Conservation (phyloP, 306 rosid genomes). For the Cotoneaster glaucophyllus region DNA sequence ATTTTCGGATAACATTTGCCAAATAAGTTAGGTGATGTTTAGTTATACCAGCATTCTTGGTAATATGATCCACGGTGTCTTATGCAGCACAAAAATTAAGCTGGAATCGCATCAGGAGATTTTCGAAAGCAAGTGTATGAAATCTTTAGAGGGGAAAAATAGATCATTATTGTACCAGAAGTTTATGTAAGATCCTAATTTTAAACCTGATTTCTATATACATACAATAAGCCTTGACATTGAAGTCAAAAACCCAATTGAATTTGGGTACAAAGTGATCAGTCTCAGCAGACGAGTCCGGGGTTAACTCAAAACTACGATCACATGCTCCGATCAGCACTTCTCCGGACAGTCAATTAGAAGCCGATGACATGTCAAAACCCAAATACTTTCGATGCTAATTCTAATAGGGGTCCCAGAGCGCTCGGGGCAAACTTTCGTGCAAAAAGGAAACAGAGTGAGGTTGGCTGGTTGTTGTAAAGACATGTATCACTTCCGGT, state of each 20-base stretch:
- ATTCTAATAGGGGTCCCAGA: slow-evolving; percentile 62
- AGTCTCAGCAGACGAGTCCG: slow-evolving; percentile 16
- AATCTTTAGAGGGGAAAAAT: neutral
- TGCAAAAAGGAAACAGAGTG: slow-evolving; percentile 87
- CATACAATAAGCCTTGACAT: slow-evolving; percentile 23
- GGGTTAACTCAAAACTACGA: slow-evolving; percentile 28
- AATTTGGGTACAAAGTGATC: slow-evolving; percentile 11
- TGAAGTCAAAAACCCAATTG: slow-evolving; percentile 22
- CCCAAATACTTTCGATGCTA: slow-evolving; percentile 62
- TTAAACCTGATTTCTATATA: slow-evolving; percentile 31
- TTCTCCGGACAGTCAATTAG: slow-evolving; percentile 8
- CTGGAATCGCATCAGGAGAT: neutral
- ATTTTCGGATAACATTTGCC: neutral
- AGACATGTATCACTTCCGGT: slow-evolving; percentile 53
- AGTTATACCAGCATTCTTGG: neutral
- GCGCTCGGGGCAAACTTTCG: slow-evolving; percentile 95
- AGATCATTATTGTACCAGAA: slow-evolving; percentile 17
- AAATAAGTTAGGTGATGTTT: neutral
- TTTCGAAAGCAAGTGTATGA: neutral
- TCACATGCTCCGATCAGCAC: slow-evolving; percentile 19
- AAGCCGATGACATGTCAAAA: slow-evolving; percentile 39
- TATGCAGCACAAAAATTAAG: neutral
- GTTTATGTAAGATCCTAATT: slow-evolving; percentile 23
- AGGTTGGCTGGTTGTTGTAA: slow-evolving; percentile 78
- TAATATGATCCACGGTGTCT: neutral